phyloP scores from a whole-genome alignment of 1,284 basidiomycete genomes.

The Ustilago hordei region DNA sequence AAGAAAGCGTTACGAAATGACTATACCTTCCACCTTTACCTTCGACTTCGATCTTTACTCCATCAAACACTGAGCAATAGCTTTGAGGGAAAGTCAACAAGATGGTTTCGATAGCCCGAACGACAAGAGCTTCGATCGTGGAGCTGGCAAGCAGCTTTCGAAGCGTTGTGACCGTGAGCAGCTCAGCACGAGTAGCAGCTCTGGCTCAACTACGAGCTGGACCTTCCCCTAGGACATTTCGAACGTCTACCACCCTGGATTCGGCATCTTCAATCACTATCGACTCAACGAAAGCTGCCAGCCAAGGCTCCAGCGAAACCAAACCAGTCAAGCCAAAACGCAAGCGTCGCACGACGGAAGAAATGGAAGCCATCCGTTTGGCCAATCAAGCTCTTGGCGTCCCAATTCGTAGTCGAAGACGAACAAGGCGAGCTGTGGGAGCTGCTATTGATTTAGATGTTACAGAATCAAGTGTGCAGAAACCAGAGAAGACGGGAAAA shows the following conservation, averaged over 20 bases:
- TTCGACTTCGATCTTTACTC: background rate
- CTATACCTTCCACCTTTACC: background rate
- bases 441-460: background rate
- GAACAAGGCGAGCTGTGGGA: conserved; percentile 19
- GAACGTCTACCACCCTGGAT: conserved; percentile 2
- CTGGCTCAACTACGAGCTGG: background rate
- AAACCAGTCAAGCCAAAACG: conserved; percentile 16
- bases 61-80: background rate
- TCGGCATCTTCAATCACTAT: background rate
- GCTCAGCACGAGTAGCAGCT: background rate
- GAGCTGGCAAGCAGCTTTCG: conserved; percentile 11
- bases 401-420: conserved; percentile 14
- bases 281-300: background rate
- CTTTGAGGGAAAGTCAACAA: background rate
- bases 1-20: background rate
- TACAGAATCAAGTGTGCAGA: background rate
- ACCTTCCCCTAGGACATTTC: conserved; percentile 18
- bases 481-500: background rate
- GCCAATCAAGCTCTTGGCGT: conserved; percentile 25
- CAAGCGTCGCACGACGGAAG: conserved; percentile 20
- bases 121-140: background rate
- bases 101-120: conserved; percentile 16
- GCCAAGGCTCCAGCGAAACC: background rate
- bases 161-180: background rate
- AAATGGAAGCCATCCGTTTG: conserved; percentile 22